These are phyloP conservation scores for Pestalotiopsis sp. DNA, from an alignment of 2,329 filamentous ascomycete genomes.

Conservation along the genomic window DNA sequence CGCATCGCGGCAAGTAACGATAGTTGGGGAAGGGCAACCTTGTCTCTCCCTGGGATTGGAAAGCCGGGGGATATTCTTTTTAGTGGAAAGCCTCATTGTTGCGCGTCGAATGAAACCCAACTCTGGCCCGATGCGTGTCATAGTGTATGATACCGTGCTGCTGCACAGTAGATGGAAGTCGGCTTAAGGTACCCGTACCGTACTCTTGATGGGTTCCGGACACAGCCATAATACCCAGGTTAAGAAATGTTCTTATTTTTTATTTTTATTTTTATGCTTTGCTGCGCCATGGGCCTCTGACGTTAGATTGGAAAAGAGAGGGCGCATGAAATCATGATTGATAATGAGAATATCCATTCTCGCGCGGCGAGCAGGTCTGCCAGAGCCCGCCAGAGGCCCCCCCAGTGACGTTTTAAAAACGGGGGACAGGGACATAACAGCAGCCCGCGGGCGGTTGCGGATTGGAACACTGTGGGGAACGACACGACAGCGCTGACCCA, in stretches of 20 bases:
- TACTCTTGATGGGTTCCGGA: neutral
- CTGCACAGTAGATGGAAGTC: neutral
- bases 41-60: neutral
- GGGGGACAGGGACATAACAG: neutral
- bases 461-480: neutral
- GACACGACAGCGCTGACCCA: neutral
- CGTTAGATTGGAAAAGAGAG: neutral
- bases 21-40: neutral
- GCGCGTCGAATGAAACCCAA: neutral
- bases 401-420: neutral
- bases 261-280: neutral
- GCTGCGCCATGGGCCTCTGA: neutral
- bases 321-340: slow-evolving; percentile 3
- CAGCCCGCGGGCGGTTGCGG: neutral
- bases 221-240: neutral
- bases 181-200: neutral
- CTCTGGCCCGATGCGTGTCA: neutral
- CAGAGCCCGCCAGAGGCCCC: neutral
- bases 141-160: neutral
- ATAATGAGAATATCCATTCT: slow-evolving; percentile 1
- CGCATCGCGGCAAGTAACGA: neutral
- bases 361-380: neutral
- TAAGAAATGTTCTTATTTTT: neutral
- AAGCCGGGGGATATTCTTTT: neutral
- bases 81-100: neutral